Percentiles rank a stretch among this genome's conserved stretches.
phyloP scores from a whole-genome alignment of 371 early-diverging fungal genomes.

The Mortierella sp. region DNA sequence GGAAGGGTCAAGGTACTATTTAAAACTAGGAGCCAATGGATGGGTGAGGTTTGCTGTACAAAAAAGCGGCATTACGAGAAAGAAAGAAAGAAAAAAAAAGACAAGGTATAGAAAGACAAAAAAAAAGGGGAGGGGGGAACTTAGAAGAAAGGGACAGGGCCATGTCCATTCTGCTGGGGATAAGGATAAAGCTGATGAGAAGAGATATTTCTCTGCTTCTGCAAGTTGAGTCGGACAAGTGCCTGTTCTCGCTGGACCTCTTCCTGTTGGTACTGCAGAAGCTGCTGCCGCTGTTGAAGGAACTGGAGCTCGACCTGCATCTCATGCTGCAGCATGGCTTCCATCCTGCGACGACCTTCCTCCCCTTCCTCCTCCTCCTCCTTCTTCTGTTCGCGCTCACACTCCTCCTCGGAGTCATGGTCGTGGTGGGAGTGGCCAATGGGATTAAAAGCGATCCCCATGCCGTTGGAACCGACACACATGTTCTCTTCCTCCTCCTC shows the following conservation, averaged over 20 bases:
- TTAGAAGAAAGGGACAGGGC: neutral
- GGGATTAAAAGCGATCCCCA: neutral
- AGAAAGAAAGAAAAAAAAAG: neutral
- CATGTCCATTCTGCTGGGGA: neutral
- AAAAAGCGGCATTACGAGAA: neutral
- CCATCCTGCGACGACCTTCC: conserved; percentile 10
- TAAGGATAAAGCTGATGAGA: too few relatives aligned
- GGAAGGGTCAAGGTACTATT: too few relatives aligned
- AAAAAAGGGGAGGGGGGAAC: too few relatives aligned
- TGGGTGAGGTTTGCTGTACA: too few relatives aligned
- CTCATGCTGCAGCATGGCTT: conserved; percentile 18
- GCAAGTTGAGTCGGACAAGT: conserved; percentile 15
- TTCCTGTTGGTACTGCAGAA: conserved; percentile 24
- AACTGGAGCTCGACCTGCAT: conserved; percentile 28
- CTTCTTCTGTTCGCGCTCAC: conserved; percentile 56
- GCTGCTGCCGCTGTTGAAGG: conserved; percentile 26
- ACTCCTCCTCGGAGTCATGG: neutral
- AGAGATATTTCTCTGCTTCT: conserved; percentile 13
- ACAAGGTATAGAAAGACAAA: neutral
- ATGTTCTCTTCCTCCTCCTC: neutral
- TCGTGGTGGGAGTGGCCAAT: neutral
- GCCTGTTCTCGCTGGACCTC: conserved; percentile 32
- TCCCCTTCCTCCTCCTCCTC: conserved; percentile 70
- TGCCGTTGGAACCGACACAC: neutral
- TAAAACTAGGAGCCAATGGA: neutral